Evolutionary conservation across 2,329 filamentous ascomycete species (phyloP).

Genomic region (Aspergillus eucalypticola): DNA sequence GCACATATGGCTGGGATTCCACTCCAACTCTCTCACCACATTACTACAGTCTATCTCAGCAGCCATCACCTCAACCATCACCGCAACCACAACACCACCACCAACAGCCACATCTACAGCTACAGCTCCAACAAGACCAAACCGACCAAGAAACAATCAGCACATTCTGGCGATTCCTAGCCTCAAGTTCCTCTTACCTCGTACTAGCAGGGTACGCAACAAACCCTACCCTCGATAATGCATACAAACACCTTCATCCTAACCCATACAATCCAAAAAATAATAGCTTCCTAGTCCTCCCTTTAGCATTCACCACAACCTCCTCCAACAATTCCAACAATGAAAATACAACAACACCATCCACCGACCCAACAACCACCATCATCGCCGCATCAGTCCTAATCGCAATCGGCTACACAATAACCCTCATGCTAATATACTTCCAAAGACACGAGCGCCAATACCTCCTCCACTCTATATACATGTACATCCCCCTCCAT

Average conservation of each 20-base stretch:
- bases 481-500: conserved; percentile 25
- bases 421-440: conserved; percentile 28
- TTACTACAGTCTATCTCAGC: not conserved
- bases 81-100: not conserved
- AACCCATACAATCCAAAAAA: not conserved
- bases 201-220: conserved; percentile 32
- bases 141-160: conserved; percentile 6
- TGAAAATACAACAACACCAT: too few species aligned
- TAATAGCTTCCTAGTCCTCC: conserved; percentile 32
- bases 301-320: conserved; percentile 29
- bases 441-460: conserved; percentile 25
- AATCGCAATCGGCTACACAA: conserved; percentile 28
- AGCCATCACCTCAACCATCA: not conserved
- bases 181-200: conserved; percentile 28
- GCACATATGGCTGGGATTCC: not conserved
- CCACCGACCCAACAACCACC: conserved; percentile 25
- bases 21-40: not conserved
- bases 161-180: conserved; percentile 28
- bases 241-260: not conserved
- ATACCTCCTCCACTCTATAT: conserved; percentile 33
- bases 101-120: conserved; percentile 4
- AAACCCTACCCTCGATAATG: not conserved
- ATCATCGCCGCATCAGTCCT: conserved; percentile 30
- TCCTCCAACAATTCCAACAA: conserved; percentile 9
- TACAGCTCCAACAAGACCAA: not conserved